Percentiles rank a stretch among this genome's conserved stretches.
Evolutionary conservation across 2,329 filamentous ascomycete genomes (phyloP).

Genomic region (Sphaerulina musiva): DNA sequence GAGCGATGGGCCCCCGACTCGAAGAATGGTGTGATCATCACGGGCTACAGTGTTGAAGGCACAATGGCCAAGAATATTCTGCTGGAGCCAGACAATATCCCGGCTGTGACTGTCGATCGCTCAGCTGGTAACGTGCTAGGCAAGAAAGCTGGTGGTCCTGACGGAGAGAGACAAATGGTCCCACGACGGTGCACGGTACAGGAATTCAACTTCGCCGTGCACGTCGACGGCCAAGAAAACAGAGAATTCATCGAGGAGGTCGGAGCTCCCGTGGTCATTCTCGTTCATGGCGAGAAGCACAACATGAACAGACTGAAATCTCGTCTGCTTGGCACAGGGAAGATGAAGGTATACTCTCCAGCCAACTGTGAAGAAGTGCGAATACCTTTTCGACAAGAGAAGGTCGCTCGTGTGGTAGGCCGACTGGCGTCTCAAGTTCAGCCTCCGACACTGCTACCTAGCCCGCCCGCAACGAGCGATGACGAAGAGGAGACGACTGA

Average conservation of each 20-base stretch:
- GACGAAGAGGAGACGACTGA: constrained; percentile 36
- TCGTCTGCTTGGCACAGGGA: constrained; percentile 86
- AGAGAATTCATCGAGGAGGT: constrained; percentile 95
- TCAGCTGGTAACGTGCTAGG: constrained; percentile 24
- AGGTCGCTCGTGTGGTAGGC: constrained; percentile 91
- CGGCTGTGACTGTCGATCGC: constrained; percentile 71
- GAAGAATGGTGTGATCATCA: constrained; percentile 97
- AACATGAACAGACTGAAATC: constrained; percentile 98
- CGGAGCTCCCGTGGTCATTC: constrained; percentile 83
- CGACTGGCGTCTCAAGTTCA: constrained; percentile 72
- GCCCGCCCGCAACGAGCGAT: constrained; percentile 36
- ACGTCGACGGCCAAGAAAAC: constrained; percentile 94
- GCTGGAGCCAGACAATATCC: constrained; percentile 90
- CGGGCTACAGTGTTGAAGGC: constrained; percentile 95
- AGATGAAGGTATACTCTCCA: constrained; percentile 84
- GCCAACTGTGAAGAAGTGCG: constrained; percentile 91
- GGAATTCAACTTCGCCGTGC: constrained; percentile 91
- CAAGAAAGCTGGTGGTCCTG: constrained; percentile 43
- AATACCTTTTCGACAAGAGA: constrained; percentile 93
- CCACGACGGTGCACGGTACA: constrained; percentile 86
- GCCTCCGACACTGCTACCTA: constrained; percentile 49
- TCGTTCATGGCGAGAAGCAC: constrained; percentile 94
- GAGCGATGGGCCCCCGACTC: constrained; percentile 95
- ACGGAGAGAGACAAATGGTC: constrained; percentile 78
- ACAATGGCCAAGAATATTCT: constrained; percentile 97